Evolutionary conservation across 2,329 filamentous ascomycete species (phyloP), one percentile per base, ranked within the genome.

Genomic region (Fragosphaeria purpurea): DNA sequence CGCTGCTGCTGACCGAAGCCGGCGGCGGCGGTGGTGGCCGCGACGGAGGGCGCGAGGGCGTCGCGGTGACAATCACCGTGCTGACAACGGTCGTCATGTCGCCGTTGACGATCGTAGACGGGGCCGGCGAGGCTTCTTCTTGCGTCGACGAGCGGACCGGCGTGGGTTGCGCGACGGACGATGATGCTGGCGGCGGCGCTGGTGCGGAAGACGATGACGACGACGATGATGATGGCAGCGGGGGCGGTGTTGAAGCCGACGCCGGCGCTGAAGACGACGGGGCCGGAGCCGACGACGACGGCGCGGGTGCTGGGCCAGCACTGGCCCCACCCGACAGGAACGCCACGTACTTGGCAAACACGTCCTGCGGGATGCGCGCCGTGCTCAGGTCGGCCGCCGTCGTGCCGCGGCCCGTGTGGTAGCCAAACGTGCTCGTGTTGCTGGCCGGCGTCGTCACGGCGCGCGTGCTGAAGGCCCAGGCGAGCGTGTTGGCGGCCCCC

Each of bases 361-460:
- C 46, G 31, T 44, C 46, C 5, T 44, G 32, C 32, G 50, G 41
- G 33, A 52, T 6, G 12, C 39, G 33, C 2, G 50, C 50, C 2
- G 45, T 22, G 6, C 13, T 22, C 33, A 54, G 37, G 44, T 51
- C 45, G 10, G 46, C 41, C 9, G 49, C 32, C 30, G 51, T 11
- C 7, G 39, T 47, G 11, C 59, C 59, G 32, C 53, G 53, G 38
- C 40, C 55, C 42, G 59, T 60, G 49, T 54, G 54, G 37, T 53
- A 53, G 5, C 57, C 56, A 47, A 59, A 56, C 8, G 54, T 49
- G 44, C 56, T 63, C 12, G 56, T 55, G 55, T 62, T 62, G 56
- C 55, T 59, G 44, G 55, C 49, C 7, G 57, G 50, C 4, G 55
- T 55, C 12, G 52, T 47, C 1, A 58, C 55, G 0, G 55, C 53